phyloP scores from a whole-genome alignment of 345 rosid genomes.

The Sapria himalayana region DNA sequence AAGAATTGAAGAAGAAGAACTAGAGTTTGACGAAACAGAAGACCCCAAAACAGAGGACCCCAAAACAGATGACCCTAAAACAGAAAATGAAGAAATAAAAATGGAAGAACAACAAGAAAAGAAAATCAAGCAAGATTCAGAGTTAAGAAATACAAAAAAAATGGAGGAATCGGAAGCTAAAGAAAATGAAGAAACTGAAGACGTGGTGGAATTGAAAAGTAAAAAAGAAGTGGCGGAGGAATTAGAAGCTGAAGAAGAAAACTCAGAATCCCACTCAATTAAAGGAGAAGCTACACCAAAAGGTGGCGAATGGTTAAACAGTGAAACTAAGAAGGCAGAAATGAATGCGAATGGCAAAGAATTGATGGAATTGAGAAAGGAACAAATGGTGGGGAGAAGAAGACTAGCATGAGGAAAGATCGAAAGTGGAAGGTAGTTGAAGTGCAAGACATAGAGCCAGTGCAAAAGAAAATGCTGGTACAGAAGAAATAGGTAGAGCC shows the following conservation, averaged over 20 bases:
- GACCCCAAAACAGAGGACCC: constrained; percentile 12
- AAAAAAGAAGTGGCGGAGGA: constrained; percentile 9
- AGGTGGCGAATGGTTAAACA: background rate
- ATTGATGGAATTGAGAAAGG: constrained; percentile 8
- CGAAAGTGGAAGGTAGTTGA: constrained; percentile 23
- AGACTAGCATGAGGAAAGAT: constrained; percentile 17
- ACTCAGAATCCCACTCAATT: constrained; percentile 7
- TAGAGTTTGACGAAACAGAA: too few relatives aligned
- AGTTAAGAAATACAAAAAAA: constrained; percentile 13
- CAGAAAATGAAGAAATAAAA: constrained; percentile 5
- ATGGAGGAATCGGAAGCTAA: constrained; percentile 9
- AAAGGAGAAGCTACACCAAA: constrained; percentile 3
- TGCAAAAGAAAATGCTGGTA: too few relatives aligned
- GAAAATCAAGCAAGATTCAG: constrained; percentile 1
- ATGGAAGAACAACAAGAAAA: constrained; percentile 15
- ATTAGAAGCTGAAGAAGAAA: constrained; percentile 5
- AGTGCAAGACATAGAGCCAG: constrained; percentile 20
- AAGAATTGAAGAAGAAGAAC: too few relatives aligned
- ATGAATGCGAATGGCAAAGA: constrained; percentile 8
- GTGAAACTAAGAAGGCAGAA: constrained; percentile 7
- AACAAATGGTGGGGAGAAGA: constrained; percentile 12
- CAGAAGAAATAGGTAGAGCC: constrained; percentile 29
- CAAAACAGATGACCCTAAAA: constrained; percentile 8
- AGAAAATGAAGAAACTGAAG: constrained; percentile 12
- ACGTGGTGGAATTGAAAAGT: constrained; percentile 9